Conservation (phyloP, 2,329 filamentous ascomycete species). For the Laburnicola sp. region DNA sequence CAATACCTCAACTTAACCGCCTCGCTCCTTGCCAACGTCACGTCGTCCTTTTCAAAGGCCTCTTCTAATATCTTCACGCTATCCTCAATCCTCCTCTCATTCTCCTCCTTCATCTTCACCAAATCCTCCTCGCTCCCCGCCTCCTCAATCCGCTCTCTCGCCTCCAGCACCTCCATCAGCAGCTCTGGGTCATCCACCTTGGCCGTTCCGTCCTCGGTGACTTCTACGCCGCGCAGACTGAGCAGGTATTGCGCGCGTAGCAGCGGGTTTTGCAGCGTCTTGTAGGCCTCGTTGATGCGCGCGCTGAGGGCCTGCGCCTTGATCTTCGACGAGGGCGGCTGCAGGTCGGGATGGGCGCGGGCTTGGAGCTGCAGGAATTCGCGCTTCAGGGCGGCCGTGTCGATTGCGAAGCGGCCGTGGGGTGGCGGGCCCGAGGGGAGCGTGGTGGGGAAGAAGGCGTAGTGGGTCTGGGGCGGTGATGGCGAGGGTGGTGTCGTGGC, state of each 20-base stretch:
- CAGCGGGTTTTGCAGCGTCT: slow-evolving; percentile 77
- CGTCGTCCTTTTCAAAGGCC: slow-evolving; percentile 68
- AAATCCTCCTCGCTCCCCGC: slow-evolving; percentile 65
- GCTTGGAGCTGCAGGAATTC: slow-evolving; percentile 88
- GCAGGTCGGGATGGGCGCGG: slow-evolving; percentile 72
- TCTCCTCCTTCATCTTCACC: slow-evolving; percentile 61
- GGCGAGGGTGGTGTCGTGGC: background rate
- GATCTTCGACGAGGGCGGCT: slow-evolving; percentile 53
- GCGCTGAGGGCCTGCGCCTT: slow-evolving; percentile 77
- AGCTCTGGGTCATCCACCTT: slow-evolving; percentile 71
- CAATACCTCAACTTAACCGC: slow-evolving; percentile 83
- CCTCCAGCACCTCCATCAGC: slow-evolving; percentile 78
- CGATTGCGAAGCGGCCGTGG: slow-evolving; percentile 71
- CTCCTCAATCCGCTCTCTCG: slow-evolving; percentile 63
- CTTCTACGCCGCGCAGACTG: slow-evolving; percentile 69
- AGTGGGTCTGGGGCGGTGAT: slow-evolving; percentile 62
- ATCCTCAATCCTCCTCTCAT: slow-evolving; percentile 66
- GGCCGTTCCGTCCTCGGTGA: slow-evolving; percentile 75
- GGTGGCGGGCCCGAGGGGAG: slow-evolving; percentile 80
- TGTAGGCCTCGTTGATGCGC: slow-evolving; percentile 89
- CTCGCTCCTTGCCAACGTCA: slow-evolving; percentile 69
- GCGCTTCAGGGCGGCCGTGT: slow-evolving; percentile 69
- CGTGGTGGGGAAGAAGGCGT: slow-evolving; percentile 83
- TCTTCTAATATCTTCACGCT: slow-evolving; percentile 66
- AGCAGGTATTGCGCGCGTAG: slow-evolving; percentile 87